Base-by-base conservation (phyloP, 2,329 filamentous ascomycete genomes). In the Cyphellophora europaea region DNA sequence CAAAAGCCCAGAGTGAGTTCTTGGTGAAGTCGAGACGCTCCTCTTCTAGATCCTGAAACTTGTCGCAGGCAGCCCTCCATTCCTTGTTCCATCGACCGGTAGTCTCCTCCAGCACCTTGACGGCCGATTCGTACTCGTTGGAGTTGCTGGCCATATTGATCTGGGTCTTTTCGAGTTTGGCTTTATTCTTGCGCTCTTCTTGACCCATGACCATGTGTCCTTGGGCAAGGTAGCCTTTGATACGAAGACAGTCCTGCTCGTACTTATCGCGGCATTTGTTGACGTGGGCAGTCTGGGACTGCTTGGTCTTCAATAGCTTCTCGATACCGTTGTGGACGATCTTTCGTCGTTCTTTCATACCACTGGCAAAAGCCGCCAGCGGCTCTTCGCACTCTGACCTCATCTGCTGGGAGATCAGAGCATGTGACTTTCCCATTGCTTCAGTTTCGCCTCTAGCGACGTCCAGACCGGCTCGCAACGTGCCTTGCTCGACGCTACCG, bases 131-230 rank as follows among this genome's bases (percentile, higher is more conserved):
- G 55, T 98, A 98, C 51, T 96, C 91, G 29, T 77, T 79, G 61
- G 93, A 96, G 41, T 88, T 88, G 5, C 79, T 79, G 1, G 88
- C 88, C 40, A 98, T 73, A 52, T 88, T 93, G 50, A 95, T 91
- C 57, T 98, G 91, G 2, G 91, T 96, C 72, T 98, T 98, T 60
- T 98, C 91, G 28, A 98, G 73, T 62, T 94, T 96, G 14, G 89
- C 88, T 64, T 98, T 98, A 61, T 98, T 98, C 64, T 94, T 95
- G 17, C 91, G 78, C 65, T 98, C 91, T 57, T 98, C 91, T 51
- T 98, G 91, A 11, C 91, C 91, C 91, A 98, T 98, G 38, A 98
- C 91, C 91, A 98, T 98, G 57, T 98, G 93, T 6, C 91, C 91
- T 61, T 98, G 91, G 3, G 93, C 91, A 4, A 98, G 75, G 54